Base-by-base conservation (phyloP, 2,329 filamentous ascomycete genomes). In the Chaetomium sp. region DNA sequence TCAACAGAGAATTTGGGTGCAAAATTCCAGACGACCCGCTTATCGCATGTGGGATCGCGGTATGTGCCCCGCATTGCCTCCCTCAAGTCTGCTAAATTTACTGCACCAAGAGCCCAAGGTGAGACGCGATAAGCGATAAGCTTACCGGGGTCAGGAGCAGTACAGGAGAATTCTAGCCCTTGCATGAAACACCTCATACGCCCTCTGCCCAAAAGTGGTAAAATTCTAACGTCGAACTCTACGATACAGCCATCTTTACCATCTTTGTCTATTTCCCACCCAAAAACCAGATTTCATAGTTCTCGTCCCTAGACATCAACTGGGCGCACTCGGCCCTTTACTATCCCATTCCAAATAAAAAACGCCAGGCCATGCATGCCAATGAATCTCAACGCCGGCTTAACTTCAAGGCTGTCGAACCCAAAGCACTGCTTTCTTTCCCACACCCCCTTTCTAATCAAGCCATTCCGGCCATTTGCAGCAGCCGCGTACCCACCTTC, bases 401-500 rank as follows among this genome's bases (percentile, higher is more conserved):
- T 32, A 35, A 10, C 11, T 27, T 27, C 19, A 27, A 27, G 19
- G 19, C 19, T 33, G 4, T 38, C 5, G 19, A 50, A 43, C 2
- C 27, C 40, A 41, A 49, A 11, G 32, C 38, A 43, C n/a, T 37
- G 34, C 34, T 11, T 19, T 37, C 19, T 27, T 49, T 10, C 19
- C 19, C 19, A 27, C 19, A 27, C 19, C 19, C 19, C 19, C 19
- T 27, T 27, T 27, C 19, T 27, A 27, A 27, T 64, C 55, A 66
- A 36, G 65, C 59, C 60, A 68, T 56, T 10, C 66, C 66, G 4
- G 58, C 66, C 52, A 65, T 58, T 52, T 66, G 64, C 48, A 68
- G 52, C 36, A 80, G 60, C 27, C 70, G 68, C 56, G 76, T 72
- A 32, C 77, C 77, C 10, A 71, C 75, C 54, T 71, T 72, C 50